These are phyloP conservation scores for Backusella macrospora DNA, from an alignment of 192 early-diverging fungal species.

Conservation along the genomic window DNA sequence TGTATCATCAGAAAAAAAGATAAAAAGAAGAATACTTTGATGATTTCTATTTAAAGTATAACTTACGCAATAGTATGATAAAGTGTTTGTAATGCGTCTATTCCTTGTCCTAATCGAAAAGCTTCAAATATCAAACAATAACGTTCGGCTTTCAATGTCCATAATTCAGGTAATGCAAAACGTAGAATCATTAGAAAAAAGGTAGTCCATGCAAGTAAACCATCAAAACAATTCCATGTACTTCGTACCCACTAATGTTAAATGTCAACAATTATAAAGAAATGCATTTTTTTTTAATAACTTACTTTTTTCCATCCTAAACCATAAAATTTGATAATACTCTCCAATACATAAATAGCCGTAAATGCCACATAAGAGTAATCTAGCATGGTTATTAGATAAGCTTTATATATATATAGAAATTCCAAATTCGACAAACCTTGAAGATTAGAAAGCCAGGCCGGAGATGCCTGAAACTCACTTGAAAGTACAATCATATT, in stretches of 20 bases:
- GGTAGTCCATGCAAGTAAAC: constrained; percentile 28
- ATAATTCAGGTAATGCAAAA: constrained; percentile 30
- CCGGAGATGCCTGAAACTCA: constrained; percentile 35
- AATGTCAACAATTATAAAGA: neutral
- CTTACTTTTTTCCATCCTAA: constrained; percentile 50
- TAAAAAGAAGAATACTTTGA: neutral
- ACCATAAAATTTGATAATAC: constrained; percentile 46
- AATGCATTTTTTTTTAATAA: neutral
- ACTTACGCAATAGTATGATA: constrained; percentile 40
- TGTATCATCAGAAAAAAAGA: neutral
- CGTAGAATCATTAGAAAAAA: constrained; percentile 26
- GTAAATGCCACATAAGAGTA: constrained; percentile 46
- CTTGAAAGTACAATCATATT: constrained; percentile 45
- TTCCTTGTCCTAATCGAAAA: constrained; percentile 35
- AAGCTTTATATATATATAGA: neutral
- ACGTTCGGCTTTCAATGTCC: constrained; percentile 35
- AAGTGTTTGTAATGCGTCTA: constrained; percentile 32
- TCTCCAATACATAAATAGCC: constrained; percentile 45
- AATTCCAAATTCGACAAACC: constrained; percentile 18
- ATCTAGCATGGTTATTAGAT: constrained; percentile 18
- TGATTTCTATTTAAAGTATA: neutral
- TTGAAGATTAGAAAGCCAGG: constrained; percentile 37
- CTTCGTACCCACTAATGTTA: constrained; percentile 32
- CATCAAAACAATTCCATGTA: constrained; percentile 41
- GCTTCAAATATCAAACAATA: constrained; percentile 38